Evolutionary conservation across 306 rosid species (phyloP), one percentile per base, ranked within the genome.

Genomic region (Psophocarpus tetragonolobus): DNA sequence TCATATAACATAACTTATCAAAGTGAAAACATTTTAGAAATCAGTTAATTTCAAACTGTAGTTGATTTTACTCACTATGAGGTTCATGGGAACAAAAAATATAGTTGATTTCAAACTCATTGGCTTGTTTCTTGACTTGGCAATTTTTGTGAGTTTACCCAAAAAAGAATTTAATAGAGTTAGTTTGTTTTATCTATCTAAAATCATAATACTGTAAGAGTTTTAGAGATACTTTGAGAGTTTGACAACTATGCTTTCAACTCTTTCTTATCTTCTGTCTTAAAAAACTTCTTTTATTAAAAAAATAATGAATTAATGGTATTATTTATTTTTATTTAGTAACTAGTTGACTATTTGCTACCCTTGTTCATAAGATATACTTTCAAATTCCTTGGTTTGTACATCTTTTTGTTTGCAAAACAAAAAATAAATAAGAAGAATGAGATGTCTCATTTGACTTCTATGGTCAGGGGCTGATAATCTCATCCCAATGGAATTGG

Each of bases 401-500:
- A 39, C 36, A 32, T 80, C 45, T 58, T 71, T 71, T 84, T 17
- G 11, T 62, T 27, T 12, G 53, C 33, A 5, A 62, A 61, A 58
- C 39, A 10, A 33, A 76, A 50, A 32, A 7, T 29, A 51, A 24
- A 68, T 29, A 32, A 30, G 8, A 32, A 68, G 26, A 14, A 27
- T 56, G 68, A 36, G 74, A 60, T 68, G 20, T 42, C 63, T 78
- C 76, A 50, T 39, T 33, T 45, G 53, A 65, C 61, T 30, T 48
- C 41, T 77, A 33, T 68, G 88, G 29, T 68, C 93, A 95, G 99
- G 99, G 73, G 99, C 92, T 78, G 99, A 95, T 78, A 84, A 95
- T 87, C 97, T 95, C 56, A 92, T 95, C 64, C 99, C 99, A 45
- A 91, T 92, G 96, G 98, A 95, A 79, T 82, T 95, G 89, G 99